Conservation (phyloP, 371 early-diverging fungal species). For the Batrachochytrium dendrobatidis region DNA sequence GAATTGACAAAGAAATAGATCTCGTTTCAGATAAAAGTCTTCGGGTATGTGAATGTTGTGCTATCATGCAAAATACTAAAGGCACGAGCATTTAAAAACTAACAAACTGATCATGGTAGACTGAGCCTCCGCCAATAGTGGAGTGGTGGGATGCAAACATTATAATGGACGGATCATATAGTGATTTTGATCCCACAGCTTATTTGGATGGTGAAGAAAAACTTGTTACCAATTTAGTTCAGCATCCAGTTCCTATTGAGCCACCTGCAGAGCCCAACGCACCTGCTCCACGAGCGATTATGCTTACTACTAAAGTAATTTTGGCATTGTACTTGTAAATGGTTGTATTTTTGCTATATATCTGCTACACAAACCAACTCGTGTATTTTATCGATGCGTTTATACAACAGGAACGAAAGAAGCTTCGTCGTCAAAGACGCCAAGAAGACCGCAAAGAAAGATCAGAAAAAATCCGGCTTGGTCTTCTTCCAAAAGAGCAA, state of each 20-base stretch:
- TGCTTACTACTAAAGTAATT: constrained; percentile 74
- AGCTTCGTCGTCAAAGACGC: constrained; percentile 82
- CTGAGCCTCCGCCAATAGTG: constrained; percentile 67
- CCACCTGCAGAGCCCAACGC: constrained; percentile 65
- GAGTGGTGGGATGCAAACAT: constrained; percentile 97
- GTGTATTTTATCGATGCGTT: not conserved
- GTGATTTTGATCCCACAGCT: constrained; percentile 42
- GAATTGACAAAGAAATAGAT: constrained; percentile 77
- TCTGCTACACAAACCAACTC: not conserved
- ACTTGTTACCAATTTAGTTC: constrained; percentile 71
- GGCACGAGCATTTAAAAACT: not conserved
- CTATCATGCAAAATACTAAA: not conserved
- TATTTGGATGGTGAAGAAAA: constrained; percentile 37
- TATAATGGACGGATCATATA: constrained; percentile 63
- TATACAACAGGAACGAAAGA: constrained; percentile 67
- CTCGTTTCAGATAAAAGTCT: constrained; percentile 59
- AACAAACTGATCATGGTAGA: constrained; percentile 9
- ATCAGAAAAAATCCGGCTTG: constrained; percentile 88
- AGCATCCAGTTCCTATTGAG: constrained; percentile 86
- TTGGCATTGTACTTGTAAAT: not conserved
- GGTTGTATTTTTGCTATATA: not conserved
- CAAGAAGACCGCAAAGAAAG: constrained; percentile 83
- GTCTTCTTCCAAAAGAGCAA: constrained; percentile 85
- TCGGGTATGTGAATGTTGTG: constrained; percentile 44
- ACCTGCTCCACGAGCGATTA: constrained; percentile 64